Evolutionary conservation across 169 alveolate species (phyloP).

Genomic region (Theileria orientalis): DNA sequence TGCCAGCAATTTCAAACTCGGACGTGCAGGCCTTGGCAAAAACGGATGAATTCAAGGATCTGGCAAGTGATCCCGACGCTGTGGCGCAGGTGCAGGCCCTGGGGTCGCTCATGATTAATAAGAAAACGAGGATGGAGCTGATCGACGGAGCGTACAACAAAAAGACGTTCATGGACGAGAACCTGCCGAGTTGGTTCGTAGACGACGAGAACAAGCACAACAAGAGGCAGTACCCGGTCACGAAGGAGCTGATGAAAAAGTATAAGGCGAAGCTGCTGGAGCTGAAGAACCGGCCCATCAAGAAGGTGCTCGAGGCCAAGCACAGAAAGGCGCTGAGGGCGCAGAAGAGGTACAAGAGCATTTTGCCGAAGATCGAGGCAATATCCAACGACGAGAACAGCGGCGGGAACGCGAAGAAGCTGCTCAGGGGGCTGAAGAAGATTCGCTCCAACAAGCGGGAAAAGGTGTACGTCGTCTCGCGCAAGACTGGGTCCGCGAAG

Average conservation of each 20-base stretch:
- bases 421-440: slow-evolving; percentile 41
- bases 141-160: slow-evolving; percentile 93
- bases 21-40: slow-evolving; percentile 31
- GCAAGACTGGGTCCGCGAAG: slow-evolving; percentile 76
- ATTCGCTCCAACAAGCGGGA: slow-evolving; percentile 52
- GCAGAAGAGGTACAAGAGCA: slow-evolving; percentile 87
- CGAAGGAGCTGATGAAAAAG: slow-evolving; percentile 91
- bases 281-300: slow-evolving; percentile 92
- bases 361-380: slow-evolving; percentile 79
- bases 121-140: slow-evolving; percentile 88
- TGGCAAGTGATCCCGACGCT: slow-evolving; percentile 20
- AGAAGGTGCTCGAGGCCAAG: slow-evolving; percentile 95
- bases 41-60: slow-evolving; percentile 32
- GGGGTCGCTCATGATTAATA: slow-evolving; percentile 77
- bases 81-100: slow-evolving; percentile 55
- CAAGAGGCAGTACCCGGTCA: slow-evolving; percentile 91
- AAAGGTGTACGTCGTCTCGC: slow-evolving; percentile 82
- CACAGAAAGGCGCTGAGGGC: slow-evolving; percentile 91
- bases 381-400: slow-evolving; percentile 43
- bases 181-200: slow-evolving; percentile 94
- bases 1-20: slow-evolving; percentile 50
- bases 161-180: slow-evolving; percentile 87
- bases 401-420: slow-evolving; percentile 38
- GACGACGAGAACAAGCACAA: slow-evolving; percentile 94
- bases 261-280: slow-evolving; percentile 91